Percentiles rank a stretch among this genome's conserved stretches.
Evolutionary conservation across 495 filamentous ascomycete species (phyloP).

Genomic region (Symbiotaphrina buchneri): DNA sequence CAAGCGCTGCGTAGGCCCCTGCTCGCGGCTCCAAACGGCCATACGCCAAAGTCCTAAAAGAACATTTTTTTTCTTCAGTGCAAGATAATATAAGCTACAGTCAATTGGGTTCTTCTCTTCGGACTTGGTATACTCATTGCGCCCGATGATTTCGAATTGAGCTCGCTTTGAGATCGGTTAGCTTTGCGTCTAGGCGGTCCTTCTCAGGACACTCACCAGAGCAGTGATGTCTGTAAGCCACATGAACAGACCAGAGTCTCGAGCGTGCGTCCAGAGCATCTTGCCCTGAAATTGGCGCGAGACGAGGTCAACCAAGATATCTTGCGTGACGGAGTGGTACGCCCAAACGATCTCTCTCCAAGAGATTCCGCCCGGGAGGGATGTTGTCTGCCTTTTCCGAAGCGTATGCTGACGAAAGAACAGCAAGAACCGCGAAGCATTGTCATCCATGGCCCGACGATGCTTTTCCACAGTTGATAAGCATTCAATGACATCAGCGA

Average conservation of each 20-base stretch:
- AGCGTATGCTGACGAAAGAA: constrained; percentile 76
- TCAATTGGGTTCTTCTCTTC: constrained; percentile 85
- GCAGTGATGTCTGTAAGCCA: constrained; percentile 65
- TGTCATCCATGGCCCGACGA: constrained; percentile 76
- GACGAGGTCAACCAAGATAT: constrained; percentile 80
- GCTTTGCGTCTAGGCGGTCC: not conserved
- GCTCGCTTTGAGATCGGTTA: constrained; percentile 24
- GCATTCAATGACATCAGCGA: constrained; percentile 76
- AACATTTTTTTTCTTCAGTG: constrained; percentile 76
- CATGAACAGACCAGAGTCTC: constrained; percentile 83
- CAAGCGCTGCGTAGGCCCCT: constrained; percentile 49
- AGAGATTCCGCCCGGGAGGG: constrained; percentile 31
- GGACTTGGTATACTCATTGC: constrained; percentile 79
- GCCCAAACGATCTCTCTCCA: constrained; percentile 96
- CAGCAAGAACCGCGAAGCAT: constrained; percentile 72
- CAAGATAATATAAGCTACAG: constrained; percentile 80
- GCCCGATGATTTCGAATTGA: constrained; percentile 74
- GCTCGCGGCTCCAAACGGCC: constrained; percentile 77
- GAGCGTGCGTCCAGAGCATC: constrained; percentile 64
- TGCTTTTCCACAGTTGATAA: constrained; percentile 75
- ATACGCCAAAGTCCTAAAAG: constrained; percentile 90
- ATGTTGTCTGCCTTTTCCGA: constrained; percentile 17
- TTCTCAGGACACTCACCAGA: constrained; percentile 30
- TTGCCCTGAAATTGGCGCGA: constrained; percentile 53
- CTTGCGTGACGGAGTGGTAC: constrained; percentile 76